These are phyloP conservation scores for Sicyos baderoa DNA, from an alignment of 306 rosid genomes.

Conservation along the genomic window DNA sequence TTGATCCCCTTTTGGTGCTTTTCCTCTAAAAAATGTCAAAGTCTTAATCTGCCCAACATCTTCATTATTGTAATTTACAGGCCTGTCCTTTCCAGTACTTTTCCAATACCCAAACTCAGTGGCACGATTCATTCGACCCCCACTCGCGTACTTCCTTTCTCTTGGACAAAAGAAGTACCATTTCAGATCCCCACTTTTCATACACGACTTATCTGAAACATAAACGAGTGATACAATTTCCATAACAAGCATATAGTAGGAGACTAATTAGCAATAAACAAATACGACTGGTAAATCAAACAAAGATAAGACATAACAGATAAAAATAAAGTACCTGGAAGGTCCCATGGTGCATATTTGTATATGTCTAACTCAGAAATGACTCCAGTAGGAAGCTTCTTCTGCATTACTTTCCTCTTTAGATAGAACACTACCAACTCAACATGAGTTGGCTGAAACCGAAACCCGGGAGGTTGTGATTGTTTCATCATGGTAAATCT, in stretches of 20 bases:
- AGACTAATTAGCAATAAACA: neutral
- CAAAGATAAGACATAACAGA: neutral
- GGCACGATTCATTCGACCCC: slow-evolving; percentile 49
- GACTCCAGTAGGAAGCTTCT: slow-evolving; percentile 22
- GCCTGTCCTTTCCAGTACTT: slow-evolving; percentile 57
- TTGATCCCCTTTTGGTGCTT: slow-evolving; percentile 44
- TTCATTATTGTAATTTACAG: slow-evolving; percentile 21
- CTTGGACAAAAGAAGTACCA: slow-evolving; percentile 65
- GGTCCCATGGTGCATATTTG: slow-evolving; percentile 64
- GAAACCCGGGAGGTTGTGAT: slow-evolving; percentile 47
- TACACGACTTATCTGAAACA: slow-evolving; percentile 40
- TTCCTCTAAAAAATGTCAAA: slow-evolving; percentile 51
- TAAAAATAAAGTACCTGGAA: slow-evolving; percentile 46
- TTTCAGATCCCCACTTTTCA: slow-evolving; percentile 45
- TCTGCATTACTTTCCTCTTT: slow-evolving; percentile 48
- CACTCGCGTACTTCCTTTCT: slow-evolving; percentile 49
- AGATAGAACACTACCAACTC: slow-evolving; percentile 51
- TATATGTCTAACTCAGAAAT: slow-evolving; percentile 58
- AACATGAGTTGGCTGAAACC: slow-evolving; percentile 56
- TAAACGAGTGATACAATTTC: neutral
- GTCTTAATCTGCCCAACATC: slow-evolving; percentile 61
- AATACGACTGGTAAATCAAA: neutral
- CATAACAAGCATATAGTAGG: slow-evolving; percentile 6
- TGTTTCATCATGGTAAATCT: slow-evolving; percentile 26
- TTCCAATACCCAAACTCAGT: slow-evolving; percentile 63